These are phyloP conservation scores for Seiridium cupressi DNA, from an alignment of 2,329 filamentous ascomycete genomes.

Conservation along the genomic window DNA sequence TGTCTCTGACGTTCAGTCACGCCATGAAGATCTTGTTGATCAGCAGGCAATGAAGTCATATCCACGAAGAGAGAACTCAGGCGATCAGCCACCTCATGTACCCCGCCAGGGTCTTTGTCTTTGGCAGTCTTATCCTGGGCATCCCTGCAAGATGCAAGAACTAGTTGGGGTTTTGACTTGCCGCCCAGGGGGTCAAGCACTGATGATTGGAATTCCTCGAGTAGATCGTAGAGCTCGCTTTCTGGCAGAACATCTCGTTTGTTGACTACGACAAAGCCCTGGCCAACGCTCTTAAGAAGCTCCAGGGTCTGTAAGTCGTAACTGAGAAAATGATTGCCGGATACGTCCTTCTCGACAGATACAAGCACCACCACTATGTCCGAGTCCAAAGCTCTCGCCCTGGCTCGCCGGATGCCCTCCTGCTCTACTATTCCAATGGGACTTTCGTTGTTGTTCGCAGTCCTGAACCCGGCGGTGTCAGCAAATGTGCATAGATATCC, in stretches of 20 bases:
- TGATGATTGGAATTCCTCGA: constrained; percentile 36
- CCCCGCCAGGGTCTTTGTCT: constrained; percentile 45
- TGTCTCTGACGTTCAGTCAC: constrained; percentile 88
- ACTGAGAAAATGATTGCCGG: constrained; percentile 39
- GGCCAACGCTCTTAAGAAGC: constrained; percentile 39
- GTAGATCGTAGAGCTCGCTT: constrained; percentile 32
- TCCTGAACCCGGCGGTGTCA: constrained; percentile 87
- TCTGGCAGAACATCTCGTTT: constrained; percentile 53
- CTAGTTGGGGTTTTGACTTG: constrained; percentile 36
- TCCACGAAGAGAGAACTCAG: constrained; percentile 66
- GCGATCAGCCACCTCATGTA: constrained; percentile 66
- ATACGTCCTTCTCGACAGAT: constrained; percentile 58
- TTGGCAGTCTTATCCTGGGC: constrained; percentile 33
- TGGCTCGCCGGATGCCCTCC: constrained; percentile 88
- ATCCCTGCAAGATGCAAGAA: constrained; percentile 72
- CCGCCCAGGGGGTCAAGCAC: constrained; percentile 39
- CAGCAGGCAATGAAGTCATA: constrained; percentile 69
- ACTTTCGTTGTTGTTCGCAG: constrained; percentile 23
- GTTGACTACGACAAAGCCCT: constrained; percentile 58
- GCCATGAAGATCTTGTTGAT: constrained; percentile 81
- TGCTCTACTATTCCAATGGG: constrained; percentile 73
- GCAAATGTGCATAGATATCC: constrained; percentile 93
- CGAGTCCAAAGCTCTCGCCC: constrained; percentile 75
- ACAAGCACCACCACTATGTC: constrained; percentile 83
- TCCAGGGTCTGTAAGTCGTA: constrained; percentile 55